Evolutionary conservation across 1,284 basidiomycete genomes (phyloP).

Genomic region (Rhodotorula sp.): DNA sequence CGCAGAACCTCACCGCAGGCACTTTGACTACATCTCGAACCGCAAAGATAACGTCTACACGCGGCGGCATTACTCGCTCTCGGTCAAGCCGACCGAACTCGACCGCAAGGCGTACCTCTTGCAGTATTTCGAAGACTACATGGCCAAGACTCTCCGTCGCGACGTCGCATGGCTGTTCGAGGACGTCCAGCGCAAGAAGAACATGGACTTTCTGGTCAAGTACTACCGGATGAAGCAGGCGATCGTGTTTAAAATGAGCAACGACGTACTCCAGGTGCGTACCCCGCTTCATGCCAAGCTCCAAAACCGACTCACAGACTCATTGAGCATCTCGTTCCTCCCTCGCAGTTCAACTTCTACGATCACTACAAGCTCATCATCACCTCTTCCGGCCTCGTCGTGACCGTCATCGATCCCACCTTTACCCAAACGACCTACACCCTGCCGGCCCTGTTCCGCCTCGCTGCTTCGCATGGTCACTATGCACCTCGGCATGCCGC

Average conservation of each 20-base stretch:
- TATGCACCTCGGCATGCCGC: constrained; percentile 1
- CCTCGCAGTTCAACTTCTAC: constrained; percentile 90
- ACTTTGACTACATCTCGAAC: constrained; percentile 72
- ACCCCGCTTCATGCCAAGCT: constrained; percentile 1
- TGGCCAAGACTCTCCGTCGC: constrained; percentile 79
- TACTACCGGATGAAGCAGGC: constrained; percentile 96
- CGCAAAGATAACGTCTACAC: constrained; percentile 43
- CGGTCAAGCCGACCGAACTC: constrained; percentile 57
- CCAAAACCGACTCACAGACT: neutral
- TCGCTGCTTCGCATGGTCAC: constrained; percentile 52
- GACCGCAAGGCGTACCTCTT: constrained; percentile 85
- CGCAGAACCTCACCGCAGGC: constrained; percentile 54
- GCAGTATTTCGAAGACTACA: constrained; percentile 89
- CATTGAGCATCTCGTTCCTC: neutral
- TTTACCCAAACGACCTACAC: constrained; percentile 74
- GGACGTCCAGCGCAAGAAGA: constrained; percentile 65
- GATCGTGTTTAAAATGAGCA: constrained; percentile 93
- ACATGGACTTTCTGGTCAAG: constrained; percentile 93
- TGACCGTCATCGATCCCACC: constrained; percentile 88
- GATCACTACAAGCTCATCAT: constrained; percentile 95
- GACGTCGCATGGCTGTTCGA: constrained; percentile 77
- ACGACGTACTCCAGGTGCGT: constrained; percentile 83
- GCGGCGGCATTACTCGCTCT: constrained; percentile 48
- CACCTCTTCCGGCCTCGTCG: constrained; percentile 70
- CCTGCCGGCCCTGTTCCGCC: constrained; percentile 69